phyloP scores from a whole-genome alignment of 495 filamentous ascomycete genomes.

The Rostrohypoxylon terebratum region DNA sequence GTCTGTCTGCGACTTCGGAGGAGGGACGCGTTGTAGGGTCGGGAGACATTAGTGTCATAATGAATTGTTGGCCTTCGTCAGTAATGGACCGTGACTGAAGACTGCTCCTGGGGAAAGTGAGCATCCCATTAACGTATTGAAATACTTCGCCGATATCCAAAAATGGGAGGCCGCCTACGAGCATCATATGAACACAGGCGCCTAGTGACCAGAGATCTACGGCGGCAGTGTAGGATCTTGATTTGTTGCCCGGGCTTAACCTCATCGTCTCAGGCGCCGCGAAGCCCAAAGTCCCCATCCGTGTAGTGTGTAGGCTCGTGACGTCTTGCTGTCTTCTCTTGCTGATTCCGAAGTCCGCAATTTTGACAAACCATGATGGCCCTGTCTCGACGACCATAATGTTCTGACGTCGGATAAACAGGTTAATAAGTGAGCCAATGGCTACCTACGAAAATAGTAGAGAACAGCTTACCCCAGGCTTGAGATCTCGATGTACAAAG shows the following conservation, averaged over 20 bases:
- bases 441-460: not conserved
- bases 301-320: not conserved
- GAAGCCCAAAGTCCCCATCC: not conserved
- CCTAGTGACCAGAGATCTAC: not conserved
- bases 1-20: not conserved
- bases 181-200: not conserved
- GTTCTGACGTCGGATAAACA: not conserved
- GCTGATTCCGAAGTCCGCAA: not conserved
- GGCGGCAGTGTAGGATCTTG: not conserved
- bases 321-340: not conserved
- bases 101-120: not conserved
- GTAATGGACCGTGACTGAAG: not conserved
- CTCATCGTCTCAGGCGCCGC: not conserved
- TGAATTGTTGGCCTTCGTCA: not conserved
- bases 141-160: not conserved
- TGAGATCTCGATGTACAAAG: slow-evolving; percentile 64
- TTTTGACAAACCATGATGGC: not conserved
- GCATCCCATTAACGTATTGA: not conserved
- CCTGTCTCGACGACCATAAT: not conserved
- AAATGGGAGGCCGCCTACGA: not conserved
- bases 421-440: not conserved
- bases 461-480: slow-evolving; percentile 48
- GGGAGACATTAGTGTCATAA: not conserved
- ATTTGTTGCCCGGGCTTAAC: not conserved
- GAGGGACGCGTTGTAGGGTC: not conserved